phyloP scores from a whole-genome alignment of 1,139 yeast species.

The Kodamaea sp. region DNA sequence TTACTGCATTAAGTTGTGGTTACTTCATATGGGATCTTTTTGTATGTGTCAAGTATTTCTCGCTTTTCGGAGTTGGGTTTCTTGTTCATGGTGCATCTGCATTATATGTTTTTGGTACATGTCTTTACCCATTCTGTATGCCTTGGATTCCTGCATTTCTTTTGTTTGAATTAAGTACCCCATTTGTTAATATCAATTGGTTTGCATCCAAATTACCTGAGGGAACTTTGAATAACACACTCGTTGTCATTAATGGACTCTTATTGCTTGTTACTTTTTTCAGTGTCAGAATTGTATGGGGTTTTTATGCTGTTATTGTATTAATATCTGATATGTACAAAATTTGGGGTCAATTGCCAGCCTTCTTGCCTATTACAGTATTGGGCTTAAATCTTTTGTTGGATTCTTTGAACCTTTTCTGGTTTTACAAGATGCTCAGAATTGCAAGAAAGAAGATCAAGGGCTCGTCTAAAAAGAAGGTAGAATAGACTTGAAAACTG shows the following conservation, averaged over 20 bases:
- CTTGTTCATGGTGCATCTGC: constrained; percentile 85
- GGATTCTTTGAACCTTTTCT: constrained; percentile 64
- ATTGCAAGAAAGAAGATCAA: constrained; percentile 55
- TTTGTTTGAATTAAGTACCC: constrained; percentile 86
- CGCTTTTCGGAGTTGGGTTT: constrained; percentile 77
- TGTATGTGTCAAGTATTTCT: constrained; percentile 58
- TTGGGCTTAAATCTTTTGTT: constrained; percentile 61
- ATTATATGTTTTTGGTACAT: constrained; percentile 61
- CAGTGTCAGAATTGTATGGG: constrained; percentile 78
- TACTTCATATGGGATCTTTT: constrained; percentile 90
- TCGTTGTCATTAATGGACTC: constrained; percentile 66
- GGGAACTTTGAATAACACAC: constrained; percentile 47
- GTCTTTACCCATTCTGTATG: constrained; percentile 47
- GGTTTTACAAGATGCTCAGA: constrained; percentile 81
- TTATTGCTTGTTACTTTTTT: constrained; percentile 69
- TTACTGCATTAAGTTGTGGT: constrained; percentile 69
- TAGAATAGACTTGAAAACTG: neutral
- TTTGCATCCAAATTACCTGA: constrained; percentile 72
- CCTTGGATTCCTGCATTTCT: constrained; percentile 86
- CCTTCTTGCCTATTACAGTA: constrained; percentile 42
- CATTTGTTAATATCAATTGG: constrained; percentile 92
- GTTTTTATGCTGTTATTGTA: constrained; percentile 64
- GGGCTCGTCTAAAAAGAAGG: constrained; percentile 6
- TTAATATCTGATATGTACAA: constrained; percentile 53
- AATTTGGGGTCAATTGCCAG: constrained; percentile 28